phyloP scores from a whole-genome alignment of 306 rosid genomes.

The Sechiopsis laciniata region DNA sequence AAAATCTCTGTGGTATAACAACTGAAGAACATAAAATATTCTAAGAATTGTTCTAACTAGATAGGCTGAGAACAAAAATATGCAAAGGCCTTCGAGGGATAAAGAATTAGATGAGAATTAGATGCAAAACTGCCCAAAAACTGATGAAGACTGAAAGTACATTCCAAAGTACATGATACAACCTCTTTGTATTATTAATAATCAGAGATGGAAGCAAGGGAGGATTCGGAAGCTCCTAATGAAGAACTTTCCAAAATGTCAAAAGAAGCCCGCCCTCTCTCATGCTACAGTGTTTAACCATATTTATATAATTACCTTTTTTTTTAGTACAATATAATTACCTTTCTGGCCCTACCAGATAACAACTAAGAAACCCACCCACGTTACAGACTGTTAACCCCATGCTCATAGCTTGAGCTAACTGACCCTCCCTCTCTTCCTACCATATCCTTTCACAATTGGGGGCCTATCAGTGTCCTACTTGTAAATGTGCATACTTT shows the following conservation, averaged over 20 bases:
- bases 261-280: not conserved
- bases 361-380: not conserved
- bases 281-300: not conserved
- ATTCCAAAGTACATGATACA: too few species aligned
- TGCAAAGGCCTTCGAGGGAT: not conserved
- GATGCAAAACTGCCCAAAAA: not conserved
- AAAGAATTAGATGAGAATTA: not conserved
- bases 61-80: not conserved
- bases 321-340: too few species aligned
- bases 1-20: slow-evolving; percentile 89
- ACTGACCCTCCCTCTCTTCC: not conserved
- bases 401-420: not conserved
- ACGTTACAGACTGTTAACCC: not conserved
- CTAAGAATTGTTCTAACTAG: not conserved
- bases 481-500: not conserved
- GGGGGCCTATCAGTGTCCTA: not conserved
- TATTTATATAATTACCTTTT: not conserved
- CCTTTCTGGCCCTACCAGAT: not conserved
- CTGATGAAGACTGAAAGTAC: not conserved
- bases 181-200: too few species aligned
- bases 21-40: slow-evolving; percentile 40
- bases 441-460: not conserved
- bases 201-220: too few species aligned
- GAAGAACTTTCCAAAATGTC: too few species aligned
- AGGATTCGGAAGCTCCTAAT: too few species aligned